Base-by-base conservation (phyloP, 2,329 filamentous ascomycete genomes). In the Neofusicoccum sp. region DNA sequence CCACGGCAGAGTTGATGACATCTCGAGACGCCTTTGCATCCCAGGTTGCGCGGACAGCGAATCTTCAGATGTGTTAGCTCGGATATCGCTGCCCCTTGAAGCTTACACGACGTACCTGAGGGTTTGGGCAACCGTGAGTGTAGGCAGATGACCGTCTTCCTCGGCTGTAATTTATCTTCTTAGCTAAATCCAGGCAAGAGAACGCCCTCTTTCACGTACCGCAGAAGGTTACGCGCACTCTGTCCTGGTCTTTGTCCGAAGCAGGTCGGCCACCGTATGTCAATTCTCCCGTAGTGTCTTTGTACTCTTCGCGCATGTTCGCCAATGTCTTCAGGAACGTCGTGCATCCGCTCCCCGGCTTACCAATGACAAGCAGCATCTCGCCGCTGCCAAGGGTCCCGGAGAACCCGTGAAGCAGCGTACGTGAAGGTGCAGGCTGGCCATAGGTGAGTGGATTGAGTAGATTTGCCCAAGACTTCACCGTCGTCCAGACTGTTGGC, bases 271-370 rank as follows among this genome's bases (percentile, higher is more conserved):
- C 43, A 4, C 43, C 43, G 43, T 47, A 47, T 4, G 26, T 30
- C 26, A 28, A 6, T 3, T 11, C n/a, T 9, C 43, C 43, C 6
- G 43, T 28, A 20, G 28, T 53, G 16, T 34, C 16, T 34, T 53
- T 53, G 34, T 31, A 57, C 28, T 58, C 33, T 8, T 43, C 54
- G 16, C 54, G 73, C 11, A 83, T 75, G 68, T 87, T 80, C 44
- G 76, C 79, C 11, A 88, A 74, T 0, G 82, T 79, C 73, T 86
- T 87, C 4, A 87, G 75, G 0, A 87, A 72, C 0, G 86, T 87
- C 43, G 79, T 83, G 70, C 85, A 87, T 2, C 85, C 85, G 6
- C 81, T 83, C 0, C 77, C 80, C 2, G 76, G 76, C 34, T 73
- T 66, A 6, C 75, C 76, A 16, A 78, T 68, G 3, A 78, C 75